Conservation (phyloP, 139 green algal species). For the Tetraselmis striata region DNA sequence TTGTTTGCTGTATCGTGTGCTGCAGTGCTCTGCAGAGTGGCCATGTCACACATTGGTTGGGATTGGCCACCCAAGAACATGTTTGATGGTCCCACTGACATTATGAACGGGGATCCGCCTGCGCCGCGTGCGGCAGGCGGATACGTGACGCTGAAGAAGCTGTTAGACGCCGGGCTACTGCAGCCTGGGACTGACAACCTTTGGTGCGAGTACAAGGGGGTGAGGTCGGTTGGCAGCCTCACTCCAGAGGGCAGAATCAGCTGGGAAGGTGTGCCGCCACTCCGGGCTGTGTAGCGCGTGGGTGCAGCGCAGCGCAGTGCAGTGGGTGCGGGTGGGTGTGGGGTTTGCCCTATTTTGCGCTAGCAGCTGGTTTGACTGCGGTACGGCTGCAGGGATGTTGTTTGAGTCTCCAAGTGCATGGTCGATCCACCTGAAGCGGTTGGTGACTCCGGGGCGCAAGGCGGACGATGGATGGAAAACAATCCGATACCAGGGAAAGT, state of each 20-base stretch:
- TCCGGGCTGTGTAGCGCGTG: no score
- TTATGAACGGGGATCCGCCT: no score
- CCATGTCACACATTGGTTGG: no score
- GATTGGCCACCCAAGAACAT: no score
- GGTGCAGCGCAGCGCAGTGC: not conserved
- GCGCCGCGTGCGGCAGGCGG: no score
- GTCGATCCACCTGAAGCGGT: conserved; percentile 73
- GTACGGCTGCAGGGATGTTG: conserved; percentile 22
- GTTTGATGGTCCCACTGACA: no score
- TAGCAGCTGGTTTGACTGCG: not conserved
- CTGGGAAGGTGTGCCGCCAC: conserved; percentile 25
- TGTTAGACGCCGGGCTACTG: conserved; percentile 68
- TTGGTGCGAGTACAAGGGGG: conserved; percentile 72
- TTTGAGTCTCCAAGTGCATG: conserved; percentile 79
- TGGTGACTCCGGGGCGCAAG: conserved; percentile 72
- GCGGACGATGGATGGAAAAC: conserved; percentile 86
- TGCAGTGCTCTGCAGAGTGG: no score
- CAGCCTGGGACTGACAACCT: conserved; percentile 55
- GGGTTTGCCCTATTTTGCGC: not conserved
- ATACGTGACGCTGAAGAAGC: conserved; percentile 46
- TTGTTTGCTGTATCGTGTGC: no score
- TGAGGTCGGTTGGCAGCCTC: conserved; percentile 43
- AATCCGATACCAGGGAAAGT: conserved; percentile 66
- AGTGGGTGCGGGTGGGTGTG: not conserved
- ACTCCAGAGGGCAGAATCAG: conserved; percentile 57